Evolutionary conservation across 139 green algal genomes (phyloP).

Genomic region (Chlamydomonas sp.): DNA sequence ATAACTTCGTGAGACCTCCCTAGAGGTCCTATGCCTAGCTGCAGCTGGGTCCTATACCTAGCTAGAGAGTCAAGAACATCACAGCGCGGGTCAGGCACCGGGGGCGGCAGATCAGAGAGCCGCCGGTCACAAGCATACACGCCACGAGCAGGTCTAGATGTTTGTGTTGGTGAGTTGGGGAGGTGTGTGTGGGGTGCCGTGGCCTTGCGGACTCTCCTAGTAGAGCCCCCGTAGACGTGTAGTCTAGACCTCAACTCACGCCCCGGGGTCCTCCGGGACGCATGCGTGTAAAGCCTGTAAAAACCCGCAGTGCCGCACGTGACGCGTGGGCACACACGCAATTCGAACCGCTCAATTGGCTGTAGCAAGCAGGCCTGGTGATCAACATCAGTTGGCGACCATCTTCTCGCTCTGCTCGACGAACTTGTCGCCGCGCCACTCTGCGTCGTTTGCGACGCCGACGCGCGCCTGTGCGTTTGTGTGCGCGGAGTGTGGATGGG

Average conservation of each 20-base stretch:
- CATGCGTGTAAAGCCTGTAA: no score
- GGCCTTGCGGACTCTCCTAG: background rate
- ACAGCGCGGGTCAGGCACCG: background rate
- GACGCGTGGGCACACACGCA: background rate
- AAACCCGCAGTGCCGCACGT: no score
- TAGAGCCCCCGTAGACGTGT: background rate
- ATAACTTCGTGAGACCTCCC: no score
- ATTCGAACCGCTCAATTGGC: background rate
- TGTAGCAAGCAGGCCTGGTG: no score
- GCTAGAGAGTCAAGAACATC: background rate
- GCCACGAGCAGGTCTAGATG: no score
- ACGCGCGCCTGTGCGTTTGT: no score
- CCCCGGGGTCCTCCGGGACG: background rate
- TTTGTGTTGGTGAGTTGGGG: no score
- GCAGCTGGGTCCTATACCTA: no score
- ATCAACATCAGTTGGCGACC: conserved; percentile 65
- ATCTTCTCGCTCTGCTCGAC: conserved; percentile 61
- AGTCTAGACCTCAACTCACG: background rate
- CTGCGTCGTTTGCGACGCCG: conserved; percentile 77
- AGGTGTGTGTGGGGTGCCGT: no score
- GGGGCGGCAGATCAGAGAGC: background rate
- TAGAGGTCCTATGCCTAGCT: no score
- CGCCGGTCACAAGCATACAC: background rate
- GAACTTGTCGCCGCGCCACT: conserved; percentile 92
- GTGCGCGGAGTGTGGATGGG: no score